Conservation (phyloP, 768 basidiomycete genomes). For the Suillus bovinus region DNA sequence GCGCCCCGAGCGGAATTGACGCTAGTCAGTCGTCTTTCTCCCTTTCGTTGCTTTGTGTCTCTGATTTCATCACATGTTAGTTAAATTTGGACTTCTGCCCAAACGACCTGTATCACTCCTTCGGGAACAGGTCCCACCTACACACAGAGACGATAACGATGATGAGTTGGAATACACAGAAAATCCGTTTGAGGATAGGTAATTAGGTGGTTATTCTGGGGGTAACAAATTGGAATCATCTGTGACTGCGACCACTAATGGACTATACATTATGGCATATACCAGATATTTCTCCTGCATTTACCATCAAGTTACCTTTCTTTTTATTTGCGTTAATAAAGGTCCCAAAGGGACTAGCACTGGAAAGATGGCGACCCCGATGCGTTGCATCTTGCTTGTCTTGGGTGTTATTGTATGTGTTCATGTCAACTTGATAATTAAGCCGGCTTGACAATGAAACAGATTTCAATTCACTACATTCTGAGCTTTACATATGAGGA, state of each 20-base stretch:
- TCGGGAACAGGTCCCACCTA: conserved; percentile 31
- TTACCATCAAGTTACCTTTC: conserved; percentile 3
- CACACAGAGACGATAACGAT: too few species aligned
- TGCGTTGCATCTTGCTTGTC: conserved; percentile 55
- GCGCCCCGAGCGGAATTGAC: conserved; percentile 29
- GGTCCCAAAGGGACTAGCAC: conserved; percentile 7
- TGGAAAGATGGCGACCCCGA: conserved; percentile 55
- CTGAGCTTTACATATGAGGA: conserved; percentile 43
- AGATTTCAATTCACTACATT: conserved; percentile 44
- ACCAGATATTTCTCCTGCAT: neutral
- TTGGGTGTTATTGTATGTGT: conserved; percentile 47
- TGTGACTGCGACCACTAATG: too few species aligned
- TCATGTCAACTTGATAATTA: neutral
- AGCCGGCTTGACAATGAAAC: conserved; percentile 14
- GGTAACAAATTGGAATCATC: too few species aligned
- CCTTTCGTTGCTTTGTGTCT: neutral
- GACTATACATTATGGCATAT: too few species aligned
- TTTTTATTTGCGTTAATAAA: conserved; percentile 5
- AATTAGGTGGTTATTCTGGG: too few species aligned
- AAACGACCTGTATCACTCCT: conserved; percentile 71
- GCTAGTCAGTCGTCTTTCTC: conserved; percentile 26
- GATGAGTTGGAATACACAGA: too few species aligned
- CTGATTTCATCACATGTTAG: conserved; percentile 28
- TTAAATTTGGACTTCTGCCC: conserved; percentile 72
- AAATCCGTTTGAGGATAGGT: too few species aligned